Evolutionary conservation across 441 rosid genomes (phyloP), one percentile per base, ranked within the genome.

Genomic region (Brassica balearica): DNA sequence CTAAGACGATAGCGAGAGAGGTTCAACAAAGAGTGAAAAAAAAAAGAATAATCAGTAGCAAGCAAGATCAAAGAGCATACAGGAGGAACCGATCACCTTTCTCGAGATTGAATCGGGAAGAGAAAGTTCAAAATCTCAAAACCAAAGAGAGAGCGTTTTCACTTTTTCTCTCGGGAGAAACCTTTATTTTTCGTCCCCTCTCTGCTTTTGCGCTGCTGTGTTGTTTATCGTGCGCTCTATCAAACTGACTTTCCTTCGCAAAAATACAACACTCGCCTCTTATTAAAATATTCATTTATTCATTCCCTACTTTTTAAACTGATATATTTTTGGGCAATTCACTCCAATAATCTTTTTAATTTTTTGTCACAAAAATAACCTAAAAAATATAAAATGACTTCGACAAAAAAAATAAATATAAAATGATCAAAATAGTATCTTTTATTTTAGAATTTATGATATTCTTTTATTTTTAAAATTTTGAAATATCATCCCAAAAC

Each of bases 221-320:
- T 72, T 27, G 38, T 62, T 71, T 78, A 73, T 78, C 81, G 81
- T 78, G 77, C 77, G 82, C 69, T 68, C 73, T 78, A 32, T 46
- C 69, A 60, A 53, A 73, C 5, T 55, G 64, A 66, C 81, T 72
- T 77, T 78, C 41, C 38, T 72, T n/a, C 60, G 51, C 60, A 67
- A 77, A 71, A 41, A 4, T 65, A 65, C 1, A 68, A 56, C 51
- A 76, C 80, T 67, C 77, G 3, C 38, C 12, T 61, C 71, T 48
- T 5, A 73, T 11, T 48, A 29, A 4, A 3, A 2, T 23, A 17
- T 51, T 60, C 43, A 8, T 65, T 64, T 11, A 48, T 51, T 63
- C 32, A n/a, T 65, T 65, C 22, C 2, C 72, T 65, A 41, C 41
- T 65, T 65, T 38, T 38, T 4, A 29, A 29, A 29, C 34, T 29